Base-by-base conservation (phyloP, 768 basidiomycete species). In the Xerocomellus dryophilus region DNA sequence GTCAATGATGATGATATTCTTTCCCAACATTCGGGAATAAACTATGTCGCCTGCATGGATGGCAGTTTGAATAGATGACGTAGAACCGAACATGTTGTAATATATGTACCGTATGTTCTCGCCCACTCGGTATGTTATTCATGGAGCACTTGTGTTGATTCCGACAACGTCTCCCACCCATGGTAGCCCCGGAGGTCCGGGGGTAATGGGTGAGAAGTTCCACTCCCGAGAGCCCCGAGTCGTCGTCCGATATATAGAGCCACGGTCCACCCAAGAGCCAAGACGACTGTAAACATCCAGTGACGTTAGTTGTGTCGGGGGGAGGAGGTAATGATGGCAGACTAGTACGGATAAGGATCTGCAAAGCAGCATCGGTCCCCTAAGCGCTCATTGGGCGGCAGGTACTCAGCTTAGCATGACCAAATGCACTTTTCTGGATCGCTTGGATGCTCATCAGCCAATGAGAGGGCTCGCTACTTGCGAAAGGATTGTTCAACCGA, bases 1-100 rank as follows among this genome's bases (percentile, higher is more conserved):
- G 10, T 59, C 50, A 23, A 59, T 32, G 23, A 58, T 41, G 42
- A 58, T 48, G 31, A 58, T 18, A 15, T 52, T 43, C 21, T 49
- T 44, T 14, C 56, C 43, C 9, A 59, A 2, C 0, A 52, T 21
- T 21, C 40, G 47, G 21, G 35, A 15, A 31, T 58, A 39, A 20
- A 59, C 5, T 7, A 54, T 21, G 32, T 59, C 51, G 8, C 58
- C 58, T 59, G 18, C 17, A 17, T 12, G 15, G 12, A 27, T 21
- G 18, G 18, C 32, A 2, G 17, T 21, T 15, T 56, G 8, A 47
- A 34, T 7, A 2, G 11, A 12, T 15, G 17, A 18, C 2, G 9
- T 5, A 23, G 17, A n/a, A 14, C 27, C 7, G 3, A 17, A 14
- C 14, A 51, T 35, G 6, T 14, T 29, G 20, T 5, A 7, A 29